Evolutionary conservation across 441 rosid species (phyloP), one percentile per base, ranked within the genome.

Genomic region (Geranium incanum): DNA sequence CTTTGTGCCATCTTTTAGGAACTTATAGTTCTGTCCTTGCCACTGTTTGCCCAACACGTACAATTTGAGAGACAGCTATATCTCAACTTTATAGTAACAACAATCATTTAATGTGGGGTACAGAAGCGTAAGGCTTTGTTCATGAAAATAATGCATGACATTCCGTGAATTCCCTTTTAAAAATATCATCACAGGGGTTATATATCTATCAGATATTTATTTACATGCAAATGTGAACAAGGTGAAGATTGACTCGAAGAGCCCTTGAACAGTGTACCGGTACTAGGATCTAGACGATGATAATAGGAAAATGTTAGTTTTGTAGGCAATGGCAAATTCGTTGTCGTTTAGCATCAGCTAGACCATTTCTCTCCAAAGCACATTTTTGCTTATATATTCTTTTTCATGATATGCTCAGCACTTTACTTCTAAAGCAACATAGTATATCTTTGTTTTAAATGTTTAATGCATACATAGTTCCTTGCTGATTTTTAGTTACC

Each of bases 81-180:
- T 9, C 55, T 48, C n/a, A 11, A 48, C 55, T 48, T 48, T 48
- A 48, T 5, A 48, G 55, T 48, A 9, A 48, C 48, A 48, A 48
- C 55, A 48, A 48, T 48, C 45, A 11, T 9, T 48, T 48, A 48
- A 6, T 48, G n/a, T 6, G 8, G 55, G 55, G 50, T 5, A 5
- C 48, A 48, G 9, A 15, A 8, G 57, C 57, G n/a, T 12, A 50
- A 16, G 15, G 18, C 59, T 50, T 50, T 50, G 59, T 16, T 50
- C 59, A 50, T 50, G 59, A 50, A 50, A 50, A 50, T 50, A 50
- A 50, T 50, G 11, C 59, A 50, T 12, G 59, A 50, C 59, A 50
- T n/a, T 50, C 6, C 16, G 59, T 50, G 15, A 50, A 50, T 43
- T 50, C 16, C 55, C 13, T 50, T n/a, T 12, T 12, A 16, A 16